These are phyloP conservation scores for Penicillium salamii DNA, from an alignment of 495 filamentous ascomycete species.

Conservation along the genomic window DNA sequence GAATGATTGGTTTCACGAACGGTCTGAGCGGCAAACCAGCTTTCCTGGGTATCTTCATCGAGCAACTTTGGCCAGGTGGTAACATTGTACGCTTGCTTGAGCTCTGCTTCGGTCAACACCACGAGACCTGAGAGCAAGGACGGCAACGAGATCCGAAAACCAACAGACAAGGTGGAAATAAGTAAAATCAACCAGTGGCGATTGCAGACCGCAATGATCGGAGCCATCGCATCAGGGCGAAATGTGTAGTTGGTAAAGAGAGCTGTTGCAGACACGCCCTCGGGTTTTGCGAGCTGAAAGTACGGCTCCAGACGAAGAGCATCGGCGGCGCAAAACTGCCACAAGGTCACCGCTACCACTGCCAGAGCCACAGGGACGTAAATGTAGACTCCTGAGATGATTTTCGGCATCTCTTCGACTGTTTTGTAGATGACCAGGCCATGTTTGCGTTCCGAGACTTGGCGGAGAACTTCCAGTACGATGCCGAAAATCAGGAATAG, in stretches of 20 bases:
- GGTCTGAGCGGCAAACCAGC: constrained; percentile 9
- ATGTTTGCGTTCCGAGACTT: constrained; percentile 13
- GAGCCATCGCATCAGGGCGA: constrained; percentile 14
- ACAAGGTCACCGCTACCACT: constrained; percentile 15
- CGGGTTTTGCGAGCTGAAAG: constrained; percentile 23
- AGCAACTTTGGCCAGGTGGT: constrained; percentile 24
- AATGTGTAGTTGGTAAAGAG: constrained; percentile 30
- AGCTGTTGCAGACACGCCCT: constrained; percentile 14
- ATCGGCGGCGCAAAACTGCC: constrained; percentile 21
- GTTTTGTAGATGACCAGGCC: constrained; percentile 16
- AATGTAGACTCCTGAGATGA: constrained; percentile 13
- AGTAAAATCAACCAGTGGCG: constrained; percentile 23
- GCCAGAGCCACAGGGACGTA: constrained; percentile 22
- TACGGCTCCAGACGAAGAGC: constrained; percentile 27
- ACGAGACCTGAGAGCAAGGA: constrained; percentile 21
- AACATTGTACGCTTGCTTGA: constrained; percentile 6
- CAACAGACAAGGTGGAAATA: constrained; percentile 16
- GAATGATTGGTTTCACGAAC: neutral
- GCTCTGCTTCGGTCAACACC: neutral
- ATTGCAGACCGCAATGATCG: constrained; percentile 17
- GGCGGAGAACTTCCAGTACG: constrained; percentile 13
- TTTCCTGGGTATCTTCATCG: constrained; percentile 13
- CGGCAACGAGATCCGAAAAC: constrained; percentile 16
- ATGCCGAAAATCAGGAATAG: constrained; percentile 14
- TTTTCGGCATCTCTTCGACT: constrained; percentile 5